Base-by-base conservation (phyloP, 2,329 filamentous ascomycete species). In the Canariomyces notabilis region DNA sequence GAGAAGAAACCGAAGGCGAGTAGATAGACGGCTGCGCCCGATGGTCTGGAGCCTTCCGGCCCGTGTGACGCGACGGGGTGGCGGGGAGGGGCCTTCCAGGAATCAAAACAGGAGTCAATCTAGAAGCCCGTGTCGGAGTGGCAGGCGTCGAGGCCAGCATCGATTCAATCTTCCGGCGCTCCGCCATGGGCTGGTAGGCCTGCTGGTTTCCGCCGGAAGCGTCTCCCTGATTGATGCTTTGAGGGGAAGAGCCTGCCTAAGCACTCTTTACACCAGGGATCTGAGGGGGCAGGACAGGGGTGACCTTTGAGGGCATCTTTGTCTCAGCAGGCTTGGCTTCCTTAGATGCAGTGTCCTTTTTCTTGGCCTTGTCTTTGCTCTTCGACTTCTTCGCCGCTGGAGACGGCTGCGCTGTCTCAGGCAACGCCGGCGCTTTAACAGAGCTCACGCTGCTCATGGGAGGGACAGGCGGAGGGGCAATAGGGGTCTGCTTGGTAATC, bases 361-460 rank as follows among this genome's bases (percentile, higher is more conserved):
- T 52, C 45, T 51, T 52, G 22, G 43, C 48, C 51, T 61, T 65
- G 40, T 48, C 54, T 44, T 60, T 49, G 15, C 22, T 64, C 59
- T 66, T 68, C 14, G 64, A 50, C 51, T 67, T 65, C 56, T 64
- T 67, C 14, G 26, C 3, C 32, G 14, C 23, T 1, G 47, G 21
- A 3, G 49, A 36, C 5, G 40, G 6, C 5, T 29, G 29, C 6
- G 14, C 21, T 14, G 22, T 18, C 14, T 42, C 39, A 6, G 44
- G 37, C 2, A 38, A 33, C 22, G 38, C 21, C 11, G 32, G 5
- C n/a, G 21, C n/a, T 29, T 46, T 23, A 12, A 33, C 18, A 14
- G 35, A 15, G 14, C 23, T 23, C 18, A 34, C 41, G 15, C 40
- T 36, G 16, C 48, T 46, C 16, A 35, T 3, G 6, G 44, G 15